Conservation (phyloP, 345 rosid species). For the Camelina sativa region DNA sequence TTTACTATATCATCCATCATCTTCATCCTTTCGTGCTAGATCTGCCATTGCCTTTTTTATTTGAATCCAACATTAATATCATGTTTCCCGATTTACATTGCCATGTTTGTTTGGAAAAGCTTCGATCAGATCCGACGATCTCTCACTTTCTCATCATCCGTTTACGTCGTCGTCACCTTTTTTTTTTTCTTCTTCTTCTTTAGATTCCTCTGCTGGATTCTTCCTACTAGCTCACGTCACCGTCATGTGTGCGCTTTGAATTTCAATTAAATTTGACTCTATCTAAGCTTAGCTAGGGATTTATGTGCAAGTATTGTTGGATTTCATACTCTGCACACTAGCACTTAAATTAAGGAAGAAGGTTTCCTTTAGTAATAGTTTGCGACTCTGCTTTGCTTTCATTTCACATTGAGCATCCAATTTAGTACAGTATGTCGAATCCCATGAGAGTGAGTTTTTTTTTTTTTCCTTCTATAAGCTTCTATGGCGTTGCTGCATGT, state of each 20-base stretch:
- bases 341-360: not conserved
- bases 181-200: not conserved
- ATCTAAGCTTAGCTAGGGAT: not conserved
- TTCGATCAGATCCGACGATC: slow-evolving; percentile 11
- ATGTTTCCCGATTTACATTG: no score
- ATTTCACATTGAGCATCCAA: not conserved
- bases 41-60: slow-evolving; percentile 31
- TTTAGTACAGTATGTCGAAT: not conserved
- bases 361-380: slow-evolving; percentile 5
- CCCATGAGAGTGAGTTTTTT: not conserved
- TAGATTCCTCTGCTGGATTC: not conserved
- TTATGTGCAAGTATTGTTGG: not conserved
- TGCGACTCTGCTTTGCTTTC: not conserved
- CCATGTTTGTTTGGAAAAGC: no score
- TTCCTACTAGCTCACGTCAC: slow-evolving; percentile 34
- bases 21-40: slow-evolving; percentile 12
- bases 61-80: no score
- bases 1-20: not conserved
- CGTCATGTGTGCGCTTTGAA: not conserved
- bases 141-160: slow-evolving; percentile 17
- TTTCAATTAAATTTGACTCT: not conserved
- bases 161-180: not conserved
- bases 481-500: slow-evolving; percentile 3
- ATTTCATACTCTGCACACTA: not conserved
- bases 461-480: slow-evolving; percentile 4